Base-by-base conservation (phyloP, 805 yeast species). In the Myxozyma neotropica region DNA sequence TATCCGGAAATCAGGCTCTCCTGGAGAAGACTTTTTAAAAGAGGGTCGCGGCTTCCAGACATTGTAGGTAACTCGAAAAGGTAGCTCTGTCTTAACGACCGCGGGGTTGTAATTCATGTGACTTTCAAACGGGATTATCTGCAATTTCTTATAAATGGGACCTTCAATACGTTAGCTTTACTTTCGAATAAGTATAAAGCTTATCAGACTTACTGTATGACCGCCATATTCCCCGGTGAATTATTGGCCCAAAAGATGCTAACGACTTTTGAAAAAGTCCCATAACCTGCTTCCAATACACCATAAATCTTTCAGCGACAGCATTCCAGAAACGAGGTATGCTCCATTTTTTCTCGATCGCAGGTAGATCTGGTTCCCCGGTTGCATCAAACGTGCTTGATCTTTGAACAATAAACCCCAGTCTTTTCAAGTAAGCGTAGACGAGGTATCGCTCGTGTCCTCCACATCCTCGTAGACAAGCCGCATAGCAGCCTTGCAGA, bases 1-100 rank as follows among this genome's bases (percentile, higher is more conserved):
- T 0, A 93, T 73, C 66, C 86, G 89, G 70, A 82, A 92, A 71
- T 92, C 92, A 1, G 97, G 96, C n/a, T 54, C 64, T 0, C 72
- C 72, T 0, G 96, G 95, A 23, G 70, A 67, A 35, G 83, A 84
- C 67, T 90, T 90, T 59, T 84, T 85, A 75, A 88, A 92, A 2
- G 76, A 73, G 0, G 88, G 67, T 3, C 69, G 59, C 0, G 98
- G 97, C 70, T 88, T 90, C 96, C 97, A 92, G 2, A 89, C 88
- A 67, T 87, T 79, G 67, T 78, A 91, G 0, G 81, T 75, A 2
- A 87, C 73, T 4, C 69, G 57, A 39, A 71, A 73, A 1, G 71
- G 72, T 6, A 53, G 55, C 12, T 57, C 54, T 0, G 64, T 63
- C 50, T 33, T 19, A 5, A 15, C 42, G 6, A 24, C 49, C 10